Base-by-base conservation (phyloP, 768 basidiomycete species). In the Fomitopsis serialis region DNA sequence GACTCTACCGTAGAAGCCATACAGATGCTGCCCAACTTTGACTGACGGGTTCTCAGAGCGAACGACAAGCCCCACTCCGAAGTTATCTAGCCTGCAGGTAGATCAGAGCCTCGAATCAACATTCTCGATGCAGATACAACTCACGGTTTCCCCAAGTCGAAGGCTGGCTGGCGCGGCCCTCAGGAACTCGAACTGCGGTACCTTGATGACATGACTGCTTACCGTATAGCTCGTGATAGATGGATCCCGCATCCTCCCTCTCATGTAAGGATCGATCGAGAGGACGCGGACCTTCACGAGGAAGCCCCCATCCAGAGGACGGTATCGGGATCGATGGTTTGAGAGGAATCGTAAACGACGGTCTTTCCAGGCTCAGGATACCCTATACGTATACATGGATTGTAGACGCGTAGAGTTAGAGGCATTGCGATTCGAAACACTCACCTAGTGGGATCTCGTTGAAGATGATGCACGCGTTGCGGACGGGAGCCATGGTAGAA, bases 291-390 rank as follows among this genome's bases (percentile, higher is more conserved):
- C 54, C 59, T 68, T 67, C 29, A 66, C 53, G 37, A 68, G 60
- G 54, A 63, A 58, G 1, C 68, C 68, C 35, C 67, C 67, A 29
- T 62, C 55, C 10, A 65, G 58, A 7, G 59, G 58, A 54, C 61
- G 24, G 44, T 63, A 15, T 67, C 66, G 12, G 60, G 51, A 45
- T 67, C 66, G 34, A 69, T 67, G 0, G 60, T 63, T 53, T 63
- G 32, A 19, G 61, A 58, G 21, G 48, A 58, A 32, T 65, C 66
- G 48, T 66, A 58, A 11, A 61, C 47, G 21, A 57, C 59, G 11
- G 66, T 67, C 57, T 64, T 63, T 8, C 65, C 66, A 22, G 66
- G 66, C n/a, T 61, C 62, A 7, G 67, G 67, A 47, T 51, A 61
- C 13, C 65, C 67, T 68, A 50, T 13, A 17, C 29, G 11, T 11